Conservation (phyloP, 306 rosid species). For the Coriaria nepalensis region DNA sequence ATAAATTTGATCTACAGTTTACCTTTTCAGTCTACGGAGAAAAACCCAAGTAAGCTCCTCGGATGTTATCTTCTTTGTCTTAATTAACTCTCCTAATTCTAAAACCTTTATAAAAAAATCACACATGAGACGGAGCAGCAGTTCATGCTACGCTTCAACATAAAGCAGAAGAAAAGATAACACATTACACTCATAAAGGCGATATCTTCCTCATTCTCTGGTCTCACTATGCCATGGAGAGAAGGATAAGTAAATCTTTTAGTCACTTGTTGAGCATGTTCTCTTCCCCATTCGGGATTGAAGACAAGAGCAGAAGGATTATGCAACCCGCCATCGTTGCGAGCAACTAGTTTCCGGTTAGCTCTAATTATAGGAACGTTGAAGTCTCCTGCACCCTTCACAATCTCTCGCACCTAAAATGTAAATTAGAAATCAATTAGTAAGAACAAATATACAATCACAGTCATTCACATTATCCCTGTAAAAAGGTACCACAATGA, state of each 20-base stretch:
- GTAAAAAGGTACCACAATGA: neutral
- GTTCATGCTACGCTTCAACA: neutral
- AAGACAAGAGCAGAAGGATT: conserved; percentile 49
- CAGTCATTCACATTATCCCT: neutral
- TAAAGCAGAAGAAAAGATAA: conserved; percentile 12
- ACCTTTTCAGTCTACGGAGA: conserved; percentile 60
- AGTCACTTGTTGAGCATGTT: conserved; percentile 6
- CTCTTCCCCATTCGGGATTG: conserved; percentile 39
- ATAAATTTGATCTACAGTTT: conserved; percentile 10
- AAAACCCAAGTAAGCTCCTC: conserved; percentile 49
- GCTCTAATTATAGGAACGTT: conserved; percentile 43
- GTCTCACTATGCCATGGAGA: conserved; percentile 23
- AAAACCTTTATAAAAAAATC: conserved; percentile 39
- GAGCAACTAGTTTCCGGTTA: conserved; percentile 46
- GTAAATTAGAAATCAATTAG: neutral
- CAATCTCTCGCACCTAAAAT: conserved; percentile 37
- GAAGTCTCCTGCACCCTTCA: conserved; percentile 31
- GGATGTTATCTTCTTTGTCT: conserved; percentile 56
- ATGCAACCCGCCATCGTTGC: conserved; percentile 47
- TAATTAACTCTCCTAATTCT: conserved; percentile 59
- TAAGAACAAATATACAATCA: too few relatives aligned
- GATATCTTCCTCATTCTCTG: conserved; percentile 52
- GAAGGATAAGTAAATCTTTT: conserved; percentile 40
- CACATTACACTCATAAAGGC: conserved; percentile 66
- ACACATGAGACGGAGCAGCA: neutral